Conservation (phyloP, 1,284 basidiomycete species). For the Jaminaea rosea region DNA sequence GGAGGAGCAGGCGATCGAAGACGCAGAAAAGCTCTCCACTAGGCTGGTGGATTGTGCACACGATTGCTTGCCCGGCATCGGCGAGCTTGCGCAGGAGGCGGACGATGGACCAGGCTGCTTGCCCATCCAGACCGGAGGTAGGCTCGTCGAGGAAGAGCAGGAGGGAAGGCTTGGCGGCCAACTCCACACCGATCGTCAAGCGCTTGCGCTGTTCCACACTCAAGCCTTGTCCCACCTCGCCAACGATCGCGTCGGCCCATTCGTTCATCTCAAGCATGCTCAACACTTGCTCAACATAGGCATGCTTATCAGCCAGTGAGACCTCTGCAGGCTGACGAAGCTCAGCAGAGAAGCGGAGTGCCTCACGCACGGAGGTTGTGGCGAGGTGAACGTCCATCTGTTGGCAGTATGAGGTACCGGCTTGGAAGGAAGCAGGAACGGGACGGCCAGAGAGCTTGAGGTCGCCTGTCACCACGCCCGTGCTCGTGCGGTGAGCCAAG, state of each 20-base stretch:
- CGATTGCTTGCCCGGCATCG: constrained; percentile 37
- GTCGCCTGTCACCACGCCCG: constrained; percentile 25
- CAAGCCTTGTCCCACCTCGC: constrained; percentile 24
- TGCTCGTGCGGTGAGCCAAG: constrained; percentile 25
- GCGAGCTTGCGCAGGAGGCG: constrained; percentile 46
- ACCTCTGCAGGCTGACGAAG: constrained; percentile 29
- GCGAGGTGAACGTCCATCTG: constrained; percentile 34
- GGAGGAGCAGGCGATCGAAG: constrained; percentile 31
- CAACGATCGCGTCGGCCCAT: constrained; percentile 33
- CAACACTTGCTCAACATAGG: constrained; percentile 32
- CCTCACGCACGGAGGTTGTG: constrained; percentile 29
- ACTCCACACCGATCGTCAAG: constrained; percentile 36
- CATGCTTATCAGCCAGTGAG: constrained; percentile 23
- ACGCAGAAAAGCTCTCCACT: constrained; percentile 35
- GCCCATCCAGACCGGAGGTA: constrained; percentile 32
- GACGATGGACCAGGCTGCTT: constrained; percentile 32
- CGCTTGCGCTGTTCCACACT: constrained; percentile 38
- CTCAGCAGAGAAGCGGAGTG: constrained; percentile 32
- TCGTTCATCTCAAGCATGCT: constrained; percentile 31
- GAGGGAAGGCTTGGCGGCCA: constrained; percentile 33
- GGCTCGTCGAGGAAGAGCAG: constrained; percentile 43
- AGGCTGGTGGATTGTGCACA: constrained; percentile 49
- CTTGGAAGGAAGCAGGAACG: constrained; percentile 30
- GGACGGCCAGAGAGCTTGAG: constrained; percentile 21
- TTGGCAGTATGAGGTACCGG: constrained; percentile 28